phyloP scores from a whole-genome alignment of 768 basidiomycete species.

The Pisolithus microcarpus region DNA sequence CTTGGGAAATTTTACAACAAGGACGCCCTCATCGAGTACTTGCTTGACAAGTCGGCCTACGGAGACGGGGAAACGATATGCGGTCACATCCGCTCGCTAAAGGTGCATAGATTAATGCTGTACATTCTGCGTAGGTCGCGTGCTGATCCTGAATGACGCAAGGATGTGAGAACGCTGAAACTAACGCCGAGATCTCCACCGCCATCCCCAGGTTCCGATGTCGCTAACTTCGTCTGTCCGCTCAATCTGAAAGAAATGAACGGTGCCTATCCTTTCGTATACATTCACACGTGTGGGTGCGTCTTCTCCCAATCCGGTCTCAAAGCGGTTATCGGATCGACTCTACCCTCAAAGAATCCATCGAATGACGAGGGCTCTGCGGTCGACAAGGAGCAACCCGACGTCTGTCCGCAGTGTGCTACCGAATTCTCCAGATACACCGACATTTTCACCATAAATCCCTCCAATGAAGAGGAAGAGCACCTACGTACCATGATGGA shows the following conservation, averaged over 20 bases:
- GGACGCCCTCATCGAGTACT: conserved; percentile 85
- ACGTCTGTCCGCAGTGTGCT: conserved; percentile 73
- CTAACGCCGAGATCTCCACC: conserved; percentile 70
- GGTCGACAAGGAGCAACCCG: conserved; percentile 30
- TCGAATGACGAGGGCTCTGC: conserved; percentile 21
- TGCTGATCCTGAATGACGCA: neutral
- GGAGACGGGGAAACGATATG: conserved; percentile 92
- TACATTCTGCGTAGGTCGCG: neutral
- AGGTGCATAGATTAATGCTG: conserved; percentile 45
- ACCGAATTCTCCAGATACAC: conserved; percentile 52
- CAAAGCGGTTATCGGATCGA: conserved; percentile 41
- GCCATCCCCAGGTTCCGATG: conserved; percentile 33
- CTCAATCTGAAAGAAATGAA: conserved; percentile 94
- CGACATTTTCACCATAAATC: conserved; percentile 64
- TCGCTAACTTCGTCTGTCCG: conserved; percentile 80
- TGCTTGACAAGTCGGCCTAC: conserved; percentile 75
- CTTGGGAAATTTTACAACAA: conserved; percentile 96
- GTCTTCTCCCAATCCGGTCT: conserved; percentile 85
- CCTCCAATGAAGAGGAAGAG: conserved; percentile 56
- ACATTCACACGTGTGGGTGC: conserved; percentile 79
- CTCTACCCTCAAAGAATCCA: conserved; percentile 20
- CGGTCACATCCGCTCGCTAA: conserved; percentile 83
- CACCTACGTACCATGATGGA: conserved; percentile 52
- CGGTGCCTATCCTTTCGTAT: conserved; percentile 82
- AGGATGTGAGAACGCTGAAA: conserved; percentile 83